Conservation (phyloP, 139 green algal species). For the Coelastrella sp. region DNA sequence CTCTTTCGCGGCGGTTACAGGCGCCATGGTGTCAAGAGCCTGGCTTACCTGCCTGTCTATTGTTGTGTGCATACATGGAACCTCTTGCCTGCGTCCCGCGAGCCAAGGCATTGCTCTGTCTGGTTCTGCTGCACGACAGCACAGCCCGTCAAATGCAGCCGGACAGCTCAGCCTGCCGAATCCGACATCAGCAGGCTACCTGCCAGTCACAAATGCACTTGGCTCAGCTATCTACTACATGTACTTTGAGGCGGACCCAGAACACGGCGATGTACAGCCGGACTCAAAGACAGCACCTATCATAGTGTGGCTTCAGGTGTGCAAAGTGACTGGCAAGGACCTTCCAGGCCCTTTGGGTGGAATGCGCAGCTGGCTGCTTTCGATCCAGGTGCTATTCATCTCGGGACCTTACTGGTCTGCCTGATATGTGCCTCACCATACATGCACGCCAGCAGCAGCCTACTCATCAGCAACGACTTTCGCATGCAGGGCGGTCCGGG, state of each 20-base stretch:
- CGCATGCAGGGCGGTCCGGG: slow-evolving; percentile 61
- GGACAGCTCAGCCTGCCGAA: slow-evolving; percentile 3
- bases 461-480: not conserved
- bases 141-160: not conserved
- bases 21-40: no score
- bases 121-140: not conserved
- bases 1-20: no score
- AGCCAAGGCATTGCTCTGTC: not conserved
- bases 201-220: slow-evolving; percentile 34
- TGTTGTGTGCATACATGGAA: no score
- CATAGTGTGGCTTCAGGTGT: slow-evolving; percentile 68
- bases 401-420: no score
- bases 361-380: no score
- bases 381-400: no score
- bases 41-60: no score
- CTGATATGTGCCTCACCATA: no score
- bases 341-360: no score
- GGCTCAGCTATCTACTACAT: slow-evolving; percentile 58
- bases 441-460: no score
- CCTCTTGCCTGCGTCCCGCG: no score
- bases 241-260: slow-evolving; percentile 62
- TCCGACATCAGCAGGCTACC: slow-evolving; percentile 41
- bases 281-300: slow-evolving; percentile 48
- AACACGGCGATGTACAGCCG: not conserved
- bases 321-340: not conserved